These are phyloP conservation scores for Exophiala dermatitidis DNA, from an alignment of 2,329 filamentous ascomycete species.

Conservation along the genomic window DNA sequence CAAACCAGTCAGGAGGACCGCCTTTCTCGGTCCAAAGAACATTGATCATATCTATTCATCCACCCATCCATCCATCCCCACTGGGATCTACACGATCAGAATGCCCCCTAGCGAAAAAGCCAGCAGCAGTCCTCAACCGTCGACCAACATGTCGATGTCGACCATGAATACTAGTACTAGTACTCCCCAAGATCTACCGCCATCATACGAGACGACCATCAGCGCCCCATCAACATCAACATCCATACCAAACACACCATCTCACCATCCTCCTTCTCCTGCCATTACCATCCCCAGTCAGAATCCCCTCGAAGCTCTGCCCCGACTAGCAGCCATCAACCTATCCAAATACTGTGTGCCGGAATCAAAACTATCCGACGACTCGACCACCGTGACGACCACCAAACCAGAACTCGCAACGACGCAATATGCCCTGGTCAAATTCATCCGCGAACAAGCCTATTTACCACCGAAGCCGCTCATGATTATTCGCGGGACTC, in stretches of 20 bases:
- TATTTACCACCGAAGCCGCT: slow-evolving; percentile 28
- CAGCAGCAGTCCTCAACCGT: slow-evolving; percentile 1
- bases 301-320: slow-evolving; percentile 20
- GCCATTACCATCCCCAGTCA: slow-evolving; percentile 4
- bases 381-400: slow-evolving; percentile 27
- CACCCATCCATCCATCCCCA: background rate
- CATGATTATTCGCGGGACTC: slow-evolving; percentile 27
- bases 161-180: background rate
- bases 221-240: slow-evolving; percentile 1
- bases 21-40: background rate
- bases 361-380: slow-evolving; percentile 26
- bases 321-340: slow-evolving; percentile 23
- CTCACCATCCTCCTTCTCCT: background rate
- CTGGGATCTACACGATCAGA: background rate
- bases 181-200: slow-evolving; percentile 12
- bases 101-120: slow-evolving; percentile 13
- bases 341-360: slow-evolving; percentile 29
- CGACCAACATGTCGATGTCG: background rate
- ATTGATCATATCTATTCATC: background rate
- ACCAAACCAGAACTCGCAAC: slow-evolving; percentile 25
- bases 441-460: slow-evolving; percentile 30
- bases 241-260: background rate
- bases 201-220: slow-evolving; percentile 18
- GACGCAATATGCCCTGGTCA: slow-evolving; percentile 24
- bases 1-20: too few species aligned